Conservation (phyloP, 73 alveolate species). For the Paramecium primaurelia region DNA sequence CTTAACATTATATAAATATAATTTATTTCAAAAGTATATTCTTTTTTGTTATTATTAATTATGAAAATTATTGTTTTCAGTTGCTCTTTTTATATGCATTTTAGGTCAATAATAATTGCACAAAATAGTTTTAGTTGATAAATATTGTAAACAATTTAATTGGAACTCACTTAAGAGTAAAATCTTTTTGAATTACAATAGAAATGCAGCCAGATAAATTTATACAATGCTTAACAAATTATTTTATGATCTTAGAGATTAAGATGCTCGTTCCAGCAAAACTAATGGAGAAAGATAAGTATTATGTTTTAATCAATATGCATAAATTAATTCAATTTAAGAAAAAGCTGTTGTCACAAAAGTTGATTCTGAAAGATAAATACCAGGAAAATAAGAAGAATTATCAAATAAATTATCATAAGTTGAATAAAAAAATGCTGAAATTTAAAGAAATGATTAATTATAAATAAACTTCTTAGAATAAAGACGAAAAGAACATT, state of each 20-base stretch:
- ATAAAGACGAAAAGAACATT: not conserved
- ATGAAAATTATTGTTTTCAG: not conserved
- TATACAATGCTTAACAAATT: not conserved
- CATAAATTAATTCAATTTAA: not conserved
- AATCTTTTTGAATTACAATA: not conserved
- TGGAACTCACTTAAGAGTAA: not conserved
- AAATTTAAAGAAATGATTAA: not conserved
- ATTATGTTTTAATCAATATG: not conserved
- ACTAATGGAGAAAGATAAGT: constrained; percentile 17
- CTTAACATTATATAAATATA: not conserved
- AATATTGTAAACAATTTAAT: not conserved
- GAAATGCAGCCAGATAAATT: constrained; percentile 19
- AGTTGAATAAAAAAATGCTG: constrained; percentile 10
- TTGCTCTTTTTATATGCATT: not conserved
- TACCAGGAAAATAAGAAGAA: constrained; percentile 20
- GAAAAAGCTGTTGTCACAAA: not conserved
- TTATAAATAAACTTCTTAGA: not conserved
- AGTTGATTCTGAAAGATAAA: constrained; percentile 15
- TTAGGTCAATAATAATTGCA: not conserved
- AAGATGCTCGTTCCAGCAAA: not conserved
- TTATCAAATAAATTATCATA: not conserved
- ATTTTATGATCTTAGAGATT: constrained; percentile 16
- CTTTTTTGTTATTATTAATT: not conserved
- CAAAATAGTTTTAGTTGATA: not conserved
- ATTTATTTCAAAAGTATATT: not conserved